A percentile compares a stretch with the other conserved stretches of the same genome.
These are phyloP conservation scores for Termitomyces sp. DNA, from an alignment of 768 basidiomycete genomes.

Conservation along the genomic window DNA sequence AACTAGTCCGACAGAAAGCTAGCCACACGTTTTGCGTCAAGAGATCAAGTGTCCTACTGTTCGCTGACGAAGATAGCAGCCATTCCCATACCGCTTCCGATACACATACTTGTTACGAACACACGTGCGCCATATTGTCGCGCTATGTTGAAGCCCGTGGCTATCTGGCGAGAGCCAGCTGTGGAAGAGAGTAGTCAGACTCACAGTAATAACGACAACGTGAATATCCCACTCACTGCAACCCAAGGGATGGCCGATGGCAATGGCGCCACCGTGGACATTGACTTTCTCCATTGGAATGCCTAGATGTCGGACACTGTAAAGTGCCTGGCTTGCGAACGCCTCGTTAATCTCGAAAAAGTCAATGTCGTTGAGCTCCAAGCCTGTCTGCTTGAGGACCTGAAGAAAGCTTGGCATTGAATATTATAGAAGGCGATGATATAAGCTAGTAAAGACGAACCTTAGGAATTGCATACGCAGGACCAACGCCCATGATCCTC, in stretches of 20 bases:
- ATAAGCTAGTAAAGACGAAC: constrained; percentile 1
- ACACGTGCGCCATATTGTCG: constrained; percentile 73
- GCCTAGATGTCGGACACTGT: constrained; percentile 64
- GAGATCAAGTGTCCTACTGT: constrained; percentile 40
- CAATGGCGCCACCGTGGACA: constrained; percentile 84
- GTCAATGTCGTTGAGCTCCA: constrained; percentile 72
- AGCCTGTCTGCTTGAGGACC: constrained; percentile 61
- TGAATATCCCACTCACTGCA: constrained; percentile 52
- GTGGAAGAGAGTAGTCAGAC: not conserved
- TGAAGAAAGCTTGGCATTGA: not conserved
- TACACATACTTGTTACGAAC: constrained; percentile 90
- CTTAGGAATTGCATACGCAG: constrained; percentile 84
- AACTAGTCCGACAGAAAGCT: not conserved
- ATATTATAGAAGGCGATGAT: not conserved
- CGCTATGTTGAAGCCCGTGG: constrained; percentile 81
- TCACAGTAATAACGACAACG: not conserved
- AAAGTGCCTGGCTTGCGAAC: constrained; percentile 82
- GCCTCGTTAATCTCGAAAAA: constrained; percentile 94
- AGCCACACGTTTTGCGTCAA: no score
- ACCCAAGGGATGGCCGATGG: constrained; percentile 86
- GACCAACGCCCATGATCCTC: constrained; percentile 90
- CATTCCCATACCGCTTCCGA: constrained; percentile 90
- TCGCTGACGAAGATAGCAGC: constrained; percentile 84
- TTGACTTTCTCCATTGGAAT: constrained; percentile 82
- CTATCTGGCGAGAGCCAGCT: constrained; percentile 87